A percentile compares a stretch with the other conserved stretches of the same genome.
These are phyloP conservation scores for Xerocomellus intermedius DNA, from an alignment of 768 basidiomycete species.

Conservation along the genomic window DNA sequence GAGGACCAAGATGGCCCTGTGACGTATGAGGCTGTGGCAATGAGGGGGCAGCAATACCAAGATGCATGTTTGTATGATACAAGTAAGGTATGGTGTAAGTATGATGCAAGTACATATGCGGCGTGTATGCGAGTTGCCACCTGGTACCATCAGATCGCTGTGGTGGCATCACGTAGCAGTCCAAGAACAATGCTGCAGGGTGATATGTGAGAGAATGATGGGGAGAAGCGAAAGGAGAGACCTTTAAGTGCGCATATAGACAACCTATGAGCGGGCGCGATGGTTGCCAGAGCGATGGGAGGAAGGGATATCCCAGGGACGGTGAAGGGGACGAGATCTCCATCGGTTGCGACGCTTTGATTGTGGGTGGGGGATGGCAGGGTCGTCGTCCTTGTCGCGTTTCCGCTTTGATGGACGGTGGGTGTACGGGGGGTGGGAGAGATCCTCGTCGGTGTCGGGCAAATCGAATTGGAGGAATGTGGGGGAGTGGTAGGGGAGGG, in stretches of 20 bases:
- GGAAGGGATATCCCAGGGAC: slow-evolving; percentile 8
- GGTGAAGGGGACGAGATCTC: slow-evolving; percentile 16
- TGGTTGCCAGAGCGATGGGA: slow-evolving; percentile 19
- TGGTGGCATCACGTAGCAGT: slow-evolving; percentile 1
- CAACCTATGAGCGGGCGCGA: slow-evolving; percentile 14
- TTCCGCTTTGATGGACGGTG: slow-evolving; percentile 54
- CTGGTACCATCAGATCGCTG: slow-evolving; percentile 6
- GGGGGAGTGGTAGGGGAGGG: slow-evolving; percentile 68
- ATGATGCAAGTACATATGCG: slow-evolving; percentile 29
- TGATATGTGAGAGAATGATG: slow-evolving; percentile 18
- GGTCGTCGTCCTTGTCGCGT: slow-evolving; percentile 29
- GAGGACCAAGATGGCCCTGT: slow-evolving; percentile 11
- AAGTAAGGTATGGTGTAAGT: slow-evolving; percentile 22
- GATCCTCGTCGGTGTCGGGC: slow-evolving; percentile 67
- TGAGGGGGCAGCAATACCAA: not conserved
- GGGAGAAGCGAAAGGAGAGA: not conserved
- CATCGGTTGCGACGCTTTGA: slow-evolving; percentile 29
- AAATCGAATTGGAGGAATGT: slow-evolving; percentile 66
- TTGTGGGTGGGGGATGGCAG: slow-evolving; percentile 15
- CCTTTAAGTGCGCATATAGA: slow-evolving; percentile 9
- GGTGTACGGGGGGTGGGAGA: slow-evolving; percentile 69
- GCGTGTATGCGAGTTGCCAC: slow-evolving; percentile 16
- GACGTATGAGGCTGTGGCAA: slow-evolving; percentile 25
- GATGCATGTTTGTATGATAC: slow-evolving; percentile 24
- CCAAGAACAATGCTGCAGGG: slow-evolving; percentile 5